A percentile compares a stretch with the other conserved stretches of the same genome.
These are phyloP conservation scores for Neofusicoccum sp. DNA, from an alignment of 2,329 filamentous ascomycete genomes.

Conservation along the genomic window DNA sequence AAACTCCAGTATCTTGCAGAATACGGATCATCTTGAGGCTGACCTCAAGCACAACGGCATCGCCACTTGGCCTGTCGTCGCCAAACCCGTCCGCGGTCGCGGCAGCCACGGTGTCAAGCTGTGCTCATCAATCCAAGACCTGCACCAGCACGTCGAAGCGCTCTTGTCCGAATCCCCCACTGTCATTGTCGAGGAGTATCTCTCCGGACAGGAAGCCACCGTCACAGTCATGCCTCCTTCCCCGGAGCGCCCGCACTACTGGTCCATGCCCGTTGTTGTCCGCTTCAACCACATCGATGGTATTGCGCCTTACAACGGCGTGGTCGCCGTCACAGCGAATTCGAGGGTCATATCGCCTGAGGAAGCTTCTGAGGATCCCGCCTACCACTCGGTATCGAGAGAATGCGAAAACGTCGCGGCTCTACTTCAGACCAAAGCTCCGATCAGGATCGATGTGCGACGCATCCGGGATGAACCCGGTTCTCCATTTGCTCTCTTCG, in stretches of 20 bases:
- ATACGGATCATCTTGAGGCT: conserved; percentile 20
- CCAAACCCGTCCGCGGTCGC: conserved; percentile 50
- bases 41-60: conserved; percentile 22
- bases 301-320: conserved; percentile 51
- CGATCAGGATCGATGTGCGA: conserved; percentile 49
- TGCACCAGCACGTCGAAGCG: conserved; percentile 33
- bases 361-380: conserved; percentile 32
- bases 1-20: background rate
- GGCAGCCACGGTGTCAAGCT: conserved; percentile 53
- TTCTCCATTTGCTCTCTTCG: conserved; percentile 47
- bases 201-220: conserved; percentile 50
- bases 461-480: conserved; percentile 32
- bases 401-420: conserved; percentile 44
- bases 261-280: conserved; percentile 46
- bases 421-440: conserved; percentile 43
- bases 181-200: conserved; percentile 50
- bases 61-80: conserved; percentile 42
- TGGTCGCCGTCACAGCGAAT: conserved; percentile 49
- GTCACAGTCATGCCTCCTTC: conserved; percentile 54
- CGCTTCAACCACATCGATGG: conserved; percentile 50
- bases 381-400: conserved; percentile 33
- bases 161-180: conserved; percentile 39
- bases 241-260: conserved; percentile 33
- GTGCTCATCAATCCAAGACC: conserved; percentile 34
- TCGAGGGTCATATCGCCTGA: conserved; percentile 40